These are phyloP conservation scores for Yarrowia hollandica DNA, from an alignment of 805 yeast genomes.

Conservation along the genomic window DNA sequence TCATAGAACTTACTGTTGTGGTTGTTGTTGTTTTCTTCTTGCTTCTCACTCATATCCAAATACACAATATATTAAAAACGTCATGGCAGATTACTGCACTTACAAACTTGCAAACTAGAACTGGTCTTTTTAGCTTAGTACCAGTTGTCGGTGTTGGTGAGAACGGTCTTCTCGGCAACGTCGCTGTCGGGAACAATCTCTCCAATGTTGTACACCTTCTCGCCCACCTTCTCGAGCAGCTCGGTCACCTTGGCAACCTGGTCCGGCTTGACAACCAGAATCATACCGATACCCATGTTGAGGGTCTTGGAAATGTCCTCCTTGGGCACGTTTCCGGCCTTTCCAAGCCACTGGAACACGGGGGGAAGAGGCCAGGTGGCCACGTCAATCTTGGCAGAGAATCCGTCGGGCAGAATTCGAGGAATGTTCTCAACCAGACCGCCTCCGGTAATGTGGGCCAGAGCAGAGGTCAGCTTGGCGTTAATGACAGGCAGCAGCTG, in stretches of 20 bases:
- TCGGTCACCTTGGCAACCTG: constrained; percentile 59
- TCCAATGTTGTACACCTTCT: constrained; percentile 73
- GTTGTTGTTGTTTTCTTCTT: no score
- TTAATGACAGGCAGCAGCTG: constrained; percentile 75
- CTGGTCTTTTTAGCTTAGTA: constrained; percentile 35
- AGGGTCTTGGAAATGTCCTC: constrained; percentile 85
- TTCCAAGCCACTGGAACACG: constrained; percentile 92
- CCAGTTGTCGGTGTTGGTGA: constrained; percentile 41
- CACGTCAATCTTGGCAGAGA: constrained; percentile 81
- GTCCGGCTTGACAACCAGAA: constrained; percentile 70
- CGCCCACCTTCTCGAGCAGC: constrained; percentile 64
- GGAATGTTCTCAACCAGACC: constrained; percentile 96
- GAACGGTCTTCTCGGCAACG: constrained; percentile 47
- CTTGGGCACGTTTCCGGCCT: constrained; percentile 85
- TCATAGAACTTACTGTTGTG: no score
- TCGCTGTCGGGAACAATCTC: constrained; percentile 45
- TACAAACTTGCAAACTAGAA: neutral
- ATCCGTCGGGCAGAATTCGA: constrained; percentile 78
- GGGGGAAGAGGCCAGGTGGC: constrained; percentile 79
- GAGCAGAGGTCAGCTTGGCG: constrained; percentile 70
- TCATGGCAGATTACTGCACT: constrained; percentile 18
- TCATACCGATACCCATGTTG: constrained; percentile 97
- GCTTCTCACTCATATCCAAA: no score
- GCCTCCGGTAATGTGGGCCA: constrained; percentile 98
- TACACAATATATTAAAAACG: constrained; percentile 20